Evolutionary conservation across 176 grass and related monocot genomes (phyloP).

Genomic region (Eleusine coracana): DNA sequence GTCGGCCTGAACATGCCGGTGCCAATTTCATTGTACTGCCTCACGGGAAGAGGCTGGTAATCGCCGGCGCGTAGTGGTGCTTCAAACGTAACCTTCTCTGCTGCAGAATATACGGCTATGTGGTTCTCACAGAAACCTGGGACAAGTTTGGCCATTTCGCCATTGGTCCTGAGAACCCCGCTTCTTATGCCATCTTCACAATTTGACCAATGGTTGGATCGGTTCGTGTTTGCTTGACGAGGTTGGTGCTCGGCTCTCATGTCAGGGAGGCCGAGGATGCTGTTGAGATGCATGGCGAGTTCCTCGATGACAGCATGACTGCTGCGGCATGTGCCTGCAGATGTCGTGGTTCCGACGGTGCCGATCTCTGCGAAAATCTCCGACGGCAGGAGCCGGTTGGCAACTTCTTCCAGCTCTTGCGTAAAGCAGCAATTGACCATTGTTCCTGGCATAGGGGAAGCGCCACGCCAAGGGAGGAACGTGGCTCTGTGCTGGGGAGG

Average conservation of each 20-base stretch:
- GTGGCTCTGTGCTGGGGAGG: background rate
- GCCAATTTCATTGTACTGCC: background rate
- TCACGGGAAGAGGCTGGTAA: background rate
- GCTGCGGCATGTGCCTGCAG: background rate
- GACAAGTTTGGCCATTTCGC: background rate
- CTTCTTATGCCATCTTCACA: background rate
- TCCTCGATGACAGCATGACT: constrained; percentile 17
- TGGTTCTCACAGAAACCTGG: background rate
- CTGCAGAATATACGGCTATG: background rate
- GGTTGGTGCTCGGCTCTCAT: background rate
- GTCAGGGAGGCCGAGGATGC: constrained; percentile 37
- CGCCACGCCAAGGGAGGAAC: background rate
- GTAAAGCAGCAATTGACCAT: constrained; percentile 26
- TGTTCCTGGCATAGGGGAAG: background rate
- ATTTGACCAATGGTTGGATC: background rate
- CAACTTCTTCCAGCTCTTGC: constrained; percentile 17
- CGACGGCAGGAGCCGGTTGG: constrained; percentile 27
- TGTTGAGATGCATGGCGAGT: constrained; percentile 25
- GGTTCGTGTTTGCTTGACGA: background rate
- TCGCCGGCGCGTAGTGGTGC: no score
- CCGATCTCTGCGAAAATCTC: constrained; percentile 42
- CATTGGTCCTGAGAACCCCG: background rate
- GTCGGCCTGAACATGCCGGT: constrained; percentile 35
- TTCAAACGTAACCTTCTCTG: background rate
- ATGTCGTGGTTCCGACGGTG: background rate